Conservation (phyloP, 2,329 filamentous ascomycete genomes). For the Calonectria fujianensis region DNA sequence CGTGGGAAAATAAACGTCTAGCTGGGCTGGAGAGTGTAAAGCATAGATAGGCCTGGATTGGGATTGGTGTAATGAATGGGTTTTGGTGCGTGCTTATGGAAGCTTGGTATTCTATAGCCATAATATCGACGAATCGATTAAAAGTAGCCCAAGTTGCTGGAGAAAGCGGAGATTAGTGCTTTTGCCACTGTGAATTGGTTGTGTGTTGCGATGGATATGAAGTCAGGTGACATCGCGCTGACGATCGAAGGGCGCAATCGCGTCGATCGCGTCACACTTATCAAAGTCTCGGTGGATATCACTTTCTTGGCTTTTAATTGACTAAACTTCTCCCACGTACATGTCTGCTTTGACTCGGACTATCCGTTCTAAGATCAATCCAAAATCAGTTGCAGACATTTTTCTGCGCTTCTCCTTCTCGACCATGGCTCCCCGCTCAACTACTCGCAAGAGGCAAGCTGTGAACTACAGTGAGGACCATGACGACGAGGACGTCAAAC, state of each 20-base stretch:
- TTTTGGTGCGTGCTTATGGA: background rate
- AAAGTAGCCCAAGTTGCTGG: background rate
- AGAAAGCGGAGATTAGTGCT: background rate
- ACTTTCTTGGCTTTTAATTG: constrained; percentile 8
- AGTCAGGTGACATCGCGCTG: constrained; percentile 53
- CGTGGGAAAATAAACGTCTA: background rate
- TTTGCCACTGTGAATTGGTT: background rate
- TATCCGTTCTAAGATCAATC: background rate
- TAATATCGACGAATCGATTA: background rate
- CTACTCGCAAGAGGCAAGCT: constrained; percentile 57
- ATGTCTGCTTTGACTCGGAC: background rate
- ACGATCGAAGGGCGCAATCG: constrained; percentile 39
- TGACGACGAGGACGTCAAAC: constrained; percentile 45
- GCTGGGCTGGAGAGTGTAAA: constrained; percentile 5
- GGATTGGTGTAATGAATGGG: background rate
- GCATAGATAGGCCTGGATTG: constrained; percentile 2
- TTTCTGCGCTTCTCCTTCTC: background rate
- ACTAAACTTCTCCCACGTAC: background rate
- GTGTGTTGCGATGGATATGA: constrained; percentile 24
- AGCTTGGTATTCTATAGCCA: background rate
- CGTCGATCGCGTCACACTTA: constrained; percentile 50
- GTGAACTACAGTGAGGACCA: constrained; percentile 59
- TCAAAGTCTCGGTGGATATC: background rate
- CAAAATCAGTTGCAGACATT: background rate
- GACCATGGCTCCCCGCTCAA: constrained; percentile 61